Evolutionary conservation across 2,329 filamentous ascomycete genomes (phyloP).

Genomic region (Berkeleyomyces basicola): DNA sequence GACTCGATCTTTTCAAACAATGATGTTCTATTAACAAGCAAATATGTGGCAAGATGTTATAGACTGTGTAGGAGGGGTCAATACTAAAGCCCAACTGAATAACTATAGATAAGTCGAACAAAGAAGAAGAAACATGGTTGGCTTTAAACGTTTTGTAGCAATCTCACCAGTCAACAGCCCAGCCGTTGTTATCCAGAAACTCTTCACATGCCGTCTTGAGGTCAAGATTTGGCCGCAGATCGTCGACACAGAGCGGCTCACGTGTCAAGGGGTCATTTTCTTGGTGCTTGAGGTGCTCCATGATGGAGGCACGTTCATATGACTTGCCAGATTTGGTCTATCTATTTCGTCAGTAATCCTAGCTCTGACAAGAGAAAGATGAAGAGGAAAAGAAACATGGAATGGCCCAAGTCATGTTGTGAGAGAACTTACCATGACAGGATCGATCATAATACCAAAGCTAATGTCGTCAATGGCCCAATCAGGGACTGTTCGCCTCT

Average conservation of each 20-base stretch:
- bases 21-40: too few species aligned
- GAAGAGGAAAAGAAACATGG: not conserved
- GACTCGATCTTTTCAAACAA: too few species aligned
- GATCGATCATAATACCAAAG: constrained; percentile 59
- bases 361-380: not conserved
- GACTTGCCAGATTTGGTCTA: constrained; percentile 73
- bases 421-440: constrained; percentile 33
- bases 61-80: constrained; percentile 9
- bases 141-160: not conserved
- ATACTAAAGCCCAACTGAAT: too few species aligned
- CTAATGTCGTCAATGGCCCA: constrained; percentile 63
- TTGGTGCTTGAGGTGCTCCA: constrained; percentile 66
- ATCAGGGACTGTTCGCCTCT: constrained; percentile 48
- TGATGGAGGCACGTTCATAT: constrained; percentile 72
- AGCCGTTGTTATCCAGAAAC: constrained; percentile 73
- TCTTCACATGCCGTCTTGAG: constrained; percentile 71
- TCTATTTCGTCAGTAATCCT: constrained; percentile 13
- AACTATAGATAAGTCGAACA: not conserved
- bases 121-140: not conserved
- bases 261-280: constrained; percentile 71
- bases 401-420: not conserved
- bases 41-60: not conserved
- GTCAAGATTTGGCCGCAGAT: constrained; percentile 67
- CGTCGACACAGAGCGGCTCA: constrained; percentile 48
- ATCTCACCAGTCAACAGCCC: constrained; percentile 73